Evolutionary conservation across 768 basidiomycete species (phyloP), one percentile per base, ranked within the genome.

Genomic region (Macrolepiota dolichaula): DNA sequence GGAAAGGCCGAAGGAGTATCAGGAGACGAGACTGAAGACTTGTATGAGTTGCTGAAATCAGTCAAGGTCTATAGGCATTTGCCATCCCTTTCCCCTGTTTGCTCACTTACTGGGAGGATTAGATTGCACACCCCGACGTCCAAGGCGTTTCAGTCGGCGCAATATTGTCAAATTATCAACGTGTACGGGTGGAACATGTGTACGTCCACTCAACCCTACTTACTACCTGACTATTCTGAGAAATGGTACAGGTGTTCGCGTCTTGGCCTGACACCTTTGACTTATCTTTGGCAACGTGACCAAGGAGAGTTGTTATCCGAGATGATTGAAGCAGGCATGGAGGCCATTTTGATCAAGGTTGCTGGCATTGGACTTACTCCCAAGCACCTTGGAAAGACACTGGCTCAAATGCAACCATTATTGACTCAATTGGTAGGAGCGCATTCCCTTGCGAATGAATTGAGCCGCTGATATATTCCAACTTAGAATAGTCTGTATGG

Each of bases 151-250:
- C 96, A 9, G 94, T 96, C 22, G 97, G 97, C 2, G 96, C 97
- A 4, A 99, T 99, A 62, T 83, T 98, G 35, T 98, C 97, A 29
- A 96, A 94, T 70, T 99, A 99, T 69, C 97, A 99, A 68, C 85
- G 97, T 25, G 88, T 98, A 17, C 86, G 97, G 57, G 95, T 99
- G 12, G 97, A 99, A 74, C 96, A 99, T 81, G 96, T 98, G 93
- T 94, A 66, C 73, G 90, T 52, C 42, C 13, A 29, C 11, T 46
- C n/a, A 27, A n/a, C 29, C 5, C 51, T n/a, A n/a, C 57, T 3
- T 40, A 12, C 58, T 22, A 7, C 2, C 7, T 51, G 15, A 38
- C 19, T 12, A 32, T 9, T 24, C 40, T 25, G 9, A 29, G 11
- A 22, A 58, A 19, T 36, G 5, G 37, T 25, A 37, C 51, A 95